These are phyloP conservation scores for Fistulinella prunicolor DNA, from an alignment of 768 basidiomycete species.

Conservation along the genomic window DNA sequence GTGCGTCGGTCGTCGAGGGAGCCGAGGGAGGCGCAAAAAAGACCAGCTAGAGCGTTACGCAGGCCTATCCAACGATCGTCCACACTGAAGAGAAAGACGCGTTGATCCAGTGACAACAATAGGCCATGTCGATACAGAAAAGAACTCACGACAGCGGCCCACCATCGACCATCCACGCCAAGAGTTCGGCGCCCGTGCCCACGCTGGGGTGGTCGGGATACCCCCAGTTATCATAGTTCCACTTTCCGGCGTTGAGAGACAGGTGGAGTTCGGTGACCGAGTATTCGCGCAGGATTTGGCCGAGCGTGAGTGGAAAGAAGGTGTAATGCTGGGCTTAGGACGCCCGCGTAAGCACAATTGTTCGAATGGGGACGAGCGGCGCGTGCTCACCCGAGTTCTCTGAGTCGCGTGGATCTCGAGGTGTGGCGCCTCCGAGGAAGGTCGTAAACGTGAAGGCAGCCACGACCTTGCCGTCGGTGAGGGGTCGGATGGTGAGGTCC, in stretches of 20 bases:
- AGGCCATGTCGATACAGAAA: neutral
- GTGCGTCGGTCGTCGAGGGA: slow-evolving; percentile 74
- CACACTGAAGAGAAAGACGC: slow-evolving; percentile 40
- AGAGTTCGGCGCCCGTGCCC: slow-evolving; percentile 83
- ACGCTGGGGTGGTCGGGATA: slow-evolving; percentile 74
- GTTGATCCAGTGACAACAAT: neutral
- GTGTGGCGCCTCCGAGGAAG: slow-evolving; percentile 48
- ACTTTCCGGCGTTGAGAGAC: slow-evolving; percentile 86
- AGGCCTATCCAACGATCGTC: slow-evolving; percentile 82
- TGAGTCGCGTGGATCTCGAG: slow-evolving; percentile 52
- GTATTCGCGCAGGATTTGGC: slow-evolving; percentile 84
- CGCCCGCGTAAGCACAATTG: neutral
- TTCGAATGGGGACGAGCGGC: neutral
- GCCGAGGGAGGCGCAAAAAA: slow-evolving; percentile 92
- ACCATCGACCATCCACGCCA: slow-evolving; percentile 87
- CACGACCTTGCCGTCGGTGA: slow-evolving; percentile 80
- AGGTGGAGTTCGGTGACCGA: slow-evolving; percentile 87
- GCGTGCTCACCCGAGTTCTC: slow-evolving; percentile 46
- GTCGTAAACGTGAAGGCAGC: slow-evolving; percentile 82
- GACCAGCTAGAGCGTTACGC: slow-evolving; percentile 84
- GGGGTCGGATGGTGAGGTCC: slow-evolving; percentile 51
- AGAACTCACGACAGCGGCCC: slow-evolving; percentile 45
- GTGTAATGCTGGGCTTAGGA: slow-evolving; percentile 77
- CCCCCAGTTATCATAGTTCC: slow-evolving; percentile 86
- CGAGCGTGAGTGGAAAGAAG: slow-evolving; percentile 81